Evolutionary conservation across 257 asterid genomes (phyloP).

Genomic region (Fraxinus americana): DNA sequence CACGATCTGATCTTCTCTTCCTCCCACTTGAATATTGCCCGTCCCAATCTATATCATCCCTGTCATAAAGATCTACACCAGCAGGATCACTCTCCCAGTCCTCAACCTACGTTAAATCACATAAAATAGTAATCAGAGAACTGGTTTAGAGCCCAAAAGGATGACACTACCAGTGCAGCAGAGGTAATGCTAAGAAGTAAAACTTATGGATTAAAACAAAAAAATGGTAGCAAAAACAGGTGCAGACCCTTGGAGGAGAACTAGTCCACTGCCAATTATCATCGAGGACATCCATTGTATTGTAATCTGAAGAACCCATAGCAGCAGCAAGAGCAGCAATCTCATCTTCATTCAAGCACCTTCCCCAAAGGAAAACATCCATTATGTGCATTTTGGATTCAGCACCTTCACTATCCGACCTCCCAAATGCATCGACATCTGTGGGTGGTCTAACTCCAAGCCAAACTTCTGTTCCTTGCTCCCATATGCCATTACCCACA

Average conservation of each 20-base stretch:
- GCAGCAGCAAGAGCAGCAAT: constrained; percentile 78
- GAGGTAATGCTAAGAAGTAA: background rate
- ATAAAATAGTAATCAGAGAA: constrained; percentile 24
- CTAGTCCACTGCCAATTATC: constrained; percentile 99
- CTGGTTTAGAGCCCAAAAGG: constrained; percentile 8
- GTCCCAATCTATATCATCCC: constrained; percentile 99
- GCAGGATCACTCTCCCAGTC: constrained; percentile 99
- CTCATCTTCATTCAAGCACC: constrained; percentile 95
- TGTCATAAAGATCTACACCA: constrained; percentile 94
- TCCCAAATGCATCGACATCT: constrained; percentile 96
- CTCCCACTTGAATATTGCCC: constrained; percentile 99
- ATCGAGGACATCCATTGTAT: constrained; percentile 70
- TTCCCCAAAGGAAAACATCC: constrained; percentile 98
- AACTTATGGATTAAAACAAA: too few species aligned
- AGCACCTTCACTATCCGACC: constrained; percentile 96
- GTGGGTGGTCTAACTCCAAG: constrained; percentile 90
- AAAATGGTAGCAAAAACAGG: constrained; percentile 19
- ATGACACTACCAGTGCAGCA: too few species aligned
- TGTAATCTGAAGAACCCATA: constrained; percentile 76
- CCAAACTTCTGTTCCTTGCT: constrained; percentile 88
- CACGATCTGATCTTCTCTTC: constrained; percentile 88
- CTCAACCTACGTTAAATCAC: constrained; percentile 61
- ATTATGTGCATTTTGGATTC: constrained; percentile 96
- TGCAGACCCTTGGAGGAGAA: constrained; percentile 93
- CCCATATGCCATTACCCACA: constrained; percentile 82